Percentiles rank a stretch among this genome's conserved stretches.
Evolutionary conservation across 352 stramenopile species (phyloP).

Genomic region (Phytophthora pseudosyringae): DNA sequence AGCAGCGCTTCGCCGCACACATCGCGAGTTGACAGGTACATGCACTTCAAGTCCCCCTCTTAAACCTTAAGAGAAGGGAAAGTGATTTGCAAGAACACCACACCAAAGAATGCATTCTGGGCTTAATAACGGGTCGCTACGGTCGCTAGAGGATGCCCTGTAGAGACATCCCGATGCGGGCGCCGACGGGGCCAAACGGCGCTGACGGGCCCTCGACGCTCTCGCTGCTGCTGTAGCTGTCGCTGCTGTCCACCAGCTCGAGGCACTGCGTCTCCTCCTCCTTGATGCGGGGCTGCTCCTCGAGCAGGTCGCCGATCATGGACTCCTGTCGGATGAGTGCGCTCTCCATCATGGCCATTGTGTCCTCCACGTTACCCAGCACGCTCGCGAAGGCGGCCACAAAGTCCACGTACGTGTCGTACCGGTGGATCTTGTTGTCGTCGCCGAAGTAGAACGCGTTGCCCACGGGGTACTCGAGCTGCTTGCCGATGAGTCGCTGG

Average conservation of each 20-base stretch:
- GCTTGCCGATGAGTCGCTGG: slow-evolving; percentile 64
- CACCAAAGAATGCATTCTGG: slow-evolving; percentile 7
- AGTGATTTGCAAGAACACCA: slow-evolving; percentile 16
- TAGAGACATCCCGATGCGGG: slow-evolving; percentile 31
- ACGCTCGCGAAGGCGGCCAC: slow-evolving; percentile 47
- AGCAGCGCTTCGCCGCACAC: slow-evolving; percentile 7
- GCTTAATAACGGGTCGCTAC: slow-evolving; percentile 1
- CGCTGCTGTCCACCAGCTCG: slow-evolving; percentile 24
- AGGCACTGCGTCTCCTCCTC: slow-evolving; percentile 13
- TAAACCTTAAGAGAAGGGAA: slow-evolving; percentile 4
- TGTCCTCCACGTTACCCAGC: slow-evolving; percentile 59
- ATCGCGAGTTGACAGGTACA: slow-evolving; percentile 4
- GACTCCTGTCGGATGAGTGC: slow-evolving; percentile 61
- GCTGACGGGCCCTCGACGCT: slow-evolving; percentile 6
- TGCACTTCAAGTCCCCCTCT: slow-evolving; percentile 14
- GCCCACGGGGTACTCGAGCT: slow-evolving; percentile 56
- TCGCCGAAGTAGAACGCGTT: slow-evolving; percentile 72
- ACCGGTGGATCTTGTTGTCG: slow-evolving; percentile 61
- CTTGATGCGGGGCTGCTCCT: slow-evolving; percentile 30
- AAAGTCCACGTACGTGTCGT: slow-evolving; percentile 70
- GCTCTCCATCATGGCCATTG: slow-evolving; percentile 52
- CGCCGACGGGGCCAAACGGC: slow-evolving; percentile 3
- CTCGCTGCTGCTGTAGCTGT: slow-evolving; percentile 21
- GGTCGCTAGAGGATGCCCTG: slow-evolving; percentile 26
- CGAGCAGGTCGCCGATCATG: slow-evolving; percentile 58